Evolutionary conservation across 2,329 filamentous ascomycete species (phyloP).

Genomic region (Diaporthe vaccinii): DNA sequence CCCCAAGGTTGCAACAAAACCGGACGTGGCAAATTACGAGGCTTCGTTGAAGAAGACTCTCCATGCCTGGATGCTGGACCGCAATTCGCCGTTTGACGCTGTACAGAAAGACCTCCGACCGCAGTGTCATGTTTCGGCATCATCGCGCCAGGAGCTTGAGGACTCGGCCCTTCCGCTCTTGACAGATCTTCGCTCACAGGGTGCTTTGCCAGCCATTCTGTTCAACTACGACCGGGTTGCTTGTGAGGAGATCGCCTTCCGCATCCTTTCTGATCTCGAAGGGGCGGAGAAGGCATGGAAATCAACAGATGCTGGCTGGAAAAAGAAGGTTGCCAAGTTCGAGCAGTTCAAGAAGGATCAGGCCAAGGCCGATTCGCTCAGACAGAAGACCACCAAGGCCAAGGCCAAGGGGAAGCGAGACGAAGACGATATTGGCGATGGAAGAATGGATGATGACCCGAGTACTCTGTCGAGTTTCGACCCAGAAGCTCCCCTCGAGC

Average conservation of each 20-base stretch:
- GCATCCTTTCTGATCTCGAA: conserved; percentile 66
- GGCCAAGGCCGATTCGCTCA: conserved; percentile 43
- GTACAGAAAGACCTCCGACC: conserved; percentile 61
- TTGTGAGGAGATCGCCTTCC: conserved; percentile 72
- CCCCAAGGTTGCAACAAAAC: conserved; percentile 70
- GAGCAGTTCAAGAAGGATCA: conserved; percentile 67
- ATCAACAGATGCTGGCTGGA: conserved; percentile 70
- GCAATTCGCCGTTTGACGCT: conserved; percentile 56
- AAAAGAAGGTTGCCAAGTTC: conserved; percentile 69
- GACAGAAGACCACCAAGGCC: conserved; percentile 31
- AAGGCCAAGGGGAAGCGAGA: conserved; percentile 54
- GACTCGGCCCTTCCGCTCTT: conserved; percentile 35
- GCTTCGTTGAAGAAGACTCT: conserved; percentile 70
- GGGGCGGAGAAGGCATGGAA: conserved; percentile 70
- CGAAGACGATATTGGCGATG: conserved; percentile 59
- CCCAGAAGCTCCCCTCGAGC: conserved; percentile 71
- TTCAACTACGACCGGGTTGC: conserved; percentile 80
- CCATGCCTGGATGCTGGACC: conserved; percentile 70
- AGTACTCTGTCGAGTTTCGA: conserved; percentile 76
- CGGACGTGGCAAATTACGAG: conserved; percentile 77
- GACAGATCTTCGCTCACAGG: conserved; percentile 55
- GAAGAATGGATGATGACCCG: conserved; percentile 65
- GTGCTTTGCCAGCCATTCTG: conserved; percentile 79
- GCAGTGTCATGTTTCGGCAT: conserved; percentile 23
- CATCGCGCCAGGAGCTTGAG: conserved; percentile 23